Evolutionary conservation across 257 asterid species (phyloP).

Genomic region (Lantana camara): DNA sequence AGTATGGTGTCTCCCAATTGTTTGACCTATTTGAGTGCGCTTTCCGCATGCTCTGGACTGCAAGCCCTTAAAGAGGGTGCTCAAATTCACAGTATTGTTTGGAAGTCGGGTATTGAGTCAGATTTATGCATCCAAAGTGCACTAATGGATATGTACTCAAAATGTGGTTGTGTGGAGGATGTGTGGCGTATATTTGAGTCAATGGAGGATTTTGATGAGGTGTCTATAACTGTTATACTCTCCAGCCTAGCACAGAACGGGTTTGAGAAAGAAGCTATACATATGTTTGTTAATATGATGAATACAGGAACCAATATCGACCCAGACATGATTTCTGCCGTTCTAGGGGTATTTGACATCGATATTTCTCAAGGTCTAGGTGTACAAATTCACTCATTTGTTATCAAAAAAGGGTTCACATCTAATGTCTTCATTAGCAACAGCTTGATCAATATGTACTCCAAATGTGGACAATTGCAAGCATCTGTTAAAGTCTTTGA

Average conservation of each 20-base stretch:
- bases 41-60: conserved; percentile 75
- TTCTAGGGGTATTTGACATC: conserved; percentile 66
- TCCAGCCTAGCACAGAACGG: conserved; percentile 76
- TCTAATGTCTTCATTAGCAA: conserved; percentile 60
- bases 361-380: conserved; percentile 67
- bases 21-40: conserved; percentile 67
- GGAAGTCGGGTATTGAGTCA: conserved; percentile 71
- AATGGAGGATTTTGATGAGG: conserved; percentile 64
- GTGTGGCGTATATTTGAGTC: conserved; percentile 78
- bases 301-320: conserved; percentile 56
- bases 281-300: conserved; percentile 65
- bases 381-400: conserved; percentile 69
- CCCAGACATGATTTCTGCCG: conserved; percentile 60
- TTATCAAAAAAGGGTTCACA: conserved; percentile 60
- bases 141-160: conserved; percentile 88
- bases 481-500: conserved; percentile 56
- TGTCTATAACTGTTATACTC: conserved; percentile 77
- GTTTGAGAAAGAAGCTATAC: conserved; percentile 72
- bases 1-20: conserved; percentile 52
- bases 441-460: conserved; percentile 83
- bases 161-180: conserved; percentile 61
- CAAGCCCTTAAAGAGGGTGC: conserved; percentile 66
- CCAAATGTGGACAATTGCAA: conserved; percentile 74
- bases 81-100: conserved; percentile 68
- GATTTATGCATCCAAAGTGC: conserved; percentile 72